phyloP scores from a whole-genome alignment of 192 early-diverging fungal genomes.

The Martensiomyces pterosporus region DNA sequence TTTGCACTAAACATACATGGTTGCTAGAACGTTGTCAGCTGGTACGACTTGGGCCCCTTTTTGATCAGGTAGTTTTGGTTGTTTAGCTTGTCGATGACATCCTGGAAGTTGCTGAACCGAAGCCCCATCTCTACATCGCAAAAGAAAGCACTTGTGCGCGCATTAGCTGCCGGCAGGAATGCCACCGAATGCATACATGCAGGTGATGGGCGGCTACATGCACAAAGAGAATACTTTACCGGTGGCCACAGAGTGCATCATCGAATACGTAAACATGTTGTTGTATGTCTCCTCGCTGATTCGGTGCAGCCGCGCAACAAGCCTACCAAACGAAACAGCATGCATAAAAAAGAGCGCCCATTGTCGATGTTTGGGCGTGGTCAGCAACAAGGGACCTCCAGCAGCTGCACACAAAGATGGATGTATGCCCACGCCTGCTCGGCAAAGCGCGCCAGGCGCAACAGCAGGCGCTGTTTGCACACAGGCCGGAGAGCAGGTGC shows the following conservation, averaged over 20 bases:
- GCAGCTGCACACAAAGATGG: slow-evolving; percentile 15
- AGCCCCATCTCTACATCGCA: slow-evolving; percentile 53
- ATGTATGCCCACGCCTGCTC: no score
- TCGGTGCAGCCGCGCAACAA: slow-evolving; percentile 58
- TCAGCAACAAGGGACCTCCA: slow-evolving; percentile 3
- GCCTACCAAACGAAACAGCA: slow-evolving; percentile 16
- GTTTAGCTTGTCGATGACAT: slow-evolving; percentile 69
- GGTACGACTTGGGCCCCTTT: slow-evolving; percentile 62
- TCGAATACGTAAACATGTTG: slow-evolving; percentile 65
- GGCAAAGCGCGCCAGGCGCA: no score
- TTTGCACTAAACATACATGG: neutral
- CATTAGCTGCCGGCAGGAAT: no score
- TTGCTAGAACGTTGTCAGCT: slow-evolving; percentile 52
- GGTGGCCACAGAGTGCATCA: slow-evolving; percentile 57
- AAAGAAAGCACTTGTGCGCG: no score
- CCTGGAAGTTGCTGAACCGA: slow-evolving; percentile 56
- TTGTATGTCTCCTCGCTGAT: slow-evolving; percentile 56
- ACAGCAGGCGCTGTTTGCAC: no score
- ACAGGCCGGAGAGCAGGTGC: no score
- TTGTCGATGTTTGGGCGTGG: no score
- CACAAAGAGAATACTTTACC: slow-evolving; percentile 16
- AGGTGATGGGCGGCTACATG: no score
- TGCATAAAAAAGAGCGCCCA: slow-evolving; percentile 12
- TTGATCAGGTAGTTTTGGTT: slow-evolving; percentile 70
- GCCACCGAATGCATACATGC: no score